Percentiles rank a stretch among this genome's conserved stretches.
Evolutionary conservation across 805 yeast species (phyloP).

Genomic region (Candida parachauliodes): DNA sequence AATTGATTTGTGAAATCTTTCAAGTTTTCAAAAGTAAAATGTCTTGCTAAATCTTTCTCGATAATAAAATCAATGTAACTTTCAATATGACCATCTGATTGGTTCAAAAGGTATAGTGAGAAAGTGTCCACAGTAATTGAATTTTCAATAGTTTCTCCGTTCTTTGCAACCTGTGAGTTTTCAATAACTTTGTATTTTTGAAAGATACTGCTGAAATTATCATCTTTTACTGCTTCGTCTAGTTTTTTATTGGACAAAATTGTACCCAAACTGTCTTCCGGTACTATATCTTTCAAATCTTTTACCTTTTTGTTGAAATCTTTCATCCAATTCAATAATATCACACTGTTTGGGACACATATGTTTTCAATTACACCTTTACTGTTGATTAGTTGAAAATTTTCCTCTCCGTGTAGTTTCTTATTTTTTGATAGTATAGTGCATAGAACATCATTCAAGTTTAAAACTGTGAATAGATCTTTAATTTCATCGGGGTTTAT

Average conservation of each 20-base stretch:
- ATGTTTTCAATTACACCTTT: constrained; percentile 9
- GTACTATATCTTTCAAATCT: constrained; percentile 10
- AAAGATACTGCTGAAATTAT: constrained; percentile 11
- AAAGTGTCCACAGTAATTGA: constrained; percentile 11
- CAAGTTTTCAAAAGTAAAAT: constrained; percentile 6
- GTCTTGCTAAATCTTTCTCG: neutral
- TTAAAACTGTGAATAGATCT: constrained; percentile 29
- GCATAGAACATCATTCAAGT: constrained; percentile 26
- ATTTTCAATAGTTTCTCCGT: constrained; percentile 12
- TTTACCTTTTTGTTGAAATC: constrained; percentile 19
- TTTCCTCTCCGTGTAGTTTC: constrained; percentile 24
- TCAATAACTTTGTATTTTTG: constrained; percentile 13
- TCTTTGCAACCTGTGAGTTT: constrained; percentile 14
- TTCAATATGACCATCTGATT: neutral
- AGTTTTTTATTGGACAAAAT: neutral
- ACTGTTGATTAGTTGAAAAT: neutral
- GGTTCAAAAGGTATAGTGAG: constrained; percentile 9
- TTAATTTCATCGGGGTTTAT: constrained; percentile 30
- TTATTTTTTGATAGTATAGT: constrained; percentile 26
- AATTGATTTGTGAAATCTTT: constrained; percentile 3
- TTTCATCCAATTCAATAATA: constrained; percentile 28
- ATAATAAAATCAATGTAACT: neutral
- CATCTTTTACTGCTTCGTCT: neutral
- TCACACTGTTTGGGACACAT: constrained; percentile 24
- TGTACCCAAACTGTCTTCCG: neutral